These are phyloP conservation scores for Kluyveromyces marxianus DNA, from an alignment of 1,139 yeast species.

Conservation along the genomic window DNA sequence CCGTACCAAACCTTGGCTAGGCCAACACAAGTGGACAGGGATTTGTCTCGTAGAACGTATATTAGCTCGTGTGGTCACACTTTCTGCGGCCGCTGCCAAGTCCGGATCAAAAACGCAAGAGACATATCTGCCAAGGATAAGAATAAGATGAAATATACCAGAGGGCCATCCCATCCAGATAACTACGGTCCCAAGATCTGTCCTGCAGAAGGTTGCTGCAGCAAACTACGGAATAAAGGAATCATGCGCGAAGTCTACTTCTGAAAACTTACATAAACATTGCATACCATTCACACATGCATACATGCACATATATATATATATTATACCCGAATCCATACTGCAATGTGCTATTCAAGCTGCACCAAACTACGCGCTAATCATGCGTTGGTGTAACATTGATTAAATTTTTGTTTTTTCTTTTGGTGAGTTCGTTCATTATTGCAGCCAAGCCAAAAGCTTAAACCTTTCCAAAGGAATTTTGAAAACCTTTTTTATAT, in stretches of 20 bases:
- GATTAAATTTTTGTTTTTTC: too few species aligned
- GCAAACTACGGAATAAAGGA: slow-evolving; percentile 21
- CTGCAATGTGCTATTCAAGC: too few species aligned
- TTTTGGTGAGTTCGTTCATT: too few species aligned
- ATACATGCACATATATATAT: background rate
- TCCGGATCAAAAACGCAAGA: slow-evolving; percentile 26
- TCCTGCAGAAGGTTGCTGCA: slow-evolving; percentile 25
- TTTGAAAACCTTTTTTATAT: too few species aligned
- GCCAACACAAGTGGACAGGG: slow-evolving; percentile 49
- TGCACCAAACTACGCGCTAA: too few species aligned
- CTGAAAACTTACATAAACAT: slow-evolving; percentile 6
- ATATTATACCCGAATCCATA: background rate
- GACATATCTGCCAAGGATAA: slow-evolving; percentile 17
- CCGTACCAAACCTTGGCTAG: slow-evolving; percentile 55
- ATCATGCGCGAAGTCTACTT: slow-evolving; percentile 28
- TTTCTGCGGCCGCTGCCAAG: slow-evolving; percentile 78
- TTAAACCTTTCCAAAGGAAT: too few species aligned
- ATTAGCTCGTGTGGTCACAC: slow-evolving; percentile 74
- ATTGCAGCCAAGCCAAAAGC: too few species aligned
- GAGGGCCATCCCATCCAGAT: slow-evolving; percentile 31
- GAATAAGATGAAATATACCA: slow-evolving; percentile 16
- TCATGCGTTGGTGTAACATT: too few species aligned
- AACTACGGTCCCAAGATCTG: slow-evolving; percentile 30
- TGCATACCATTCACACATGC: too few species aligned
- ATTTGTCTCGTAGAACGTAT: slow-evolving; percentile 61